Conservation (phyloP, 2,329 filamentous ascomycete species). For the Apiospora saccharicola region DNA sequence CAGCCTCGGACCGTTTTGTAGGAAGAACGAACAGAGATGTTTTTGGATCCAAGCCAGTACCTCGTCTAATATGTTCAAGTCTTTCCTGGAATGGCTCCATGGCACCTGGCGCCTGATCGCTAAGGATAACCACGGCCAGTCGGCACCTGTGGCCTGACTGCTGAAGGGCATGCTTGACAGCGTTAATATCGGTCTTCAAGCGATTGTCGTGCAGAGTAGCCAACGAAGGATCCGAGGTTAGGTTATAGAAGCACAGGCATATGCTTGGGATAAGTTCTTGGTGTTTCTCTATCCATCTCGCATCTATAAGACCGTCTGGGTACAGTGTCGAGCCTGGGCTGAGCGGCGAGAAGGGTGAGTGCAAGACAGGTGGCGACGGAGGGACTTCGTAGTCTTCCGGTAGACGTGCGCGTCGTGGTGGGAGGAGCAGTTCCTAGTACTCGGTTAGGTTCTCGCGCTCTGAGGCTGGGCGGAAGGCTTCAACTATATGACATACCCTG, state of each 20-base stretch:
- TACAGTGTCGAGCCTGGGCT: slow-evolving; percentile 84
- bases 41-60: slow-evolving; percentile 82
- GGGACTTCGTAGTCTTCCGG: slow-evolving; percentile 59
- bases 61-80: slow-evolving; percentile 78
- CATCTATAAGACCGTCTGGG: slow-evolving; percentile 86
- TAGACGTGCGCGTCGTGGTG: slow-evolving; percentile 63
- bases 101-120: slow-evolving; percentile 63
- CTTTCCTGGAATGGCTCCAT: slow-evolving; percentile 74
- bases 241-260: slow-evolving; percentile 80
- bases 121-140: slow-evolving; percentile 79
- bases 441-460: slow-evolving; percentile 27
- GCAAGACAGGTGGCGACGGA: slow-evolving; percentile 65
- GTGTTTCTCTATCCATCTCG: slow-evolving; percentile 87
- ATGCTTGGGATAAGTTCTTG: slow-evolving; percentile 83
- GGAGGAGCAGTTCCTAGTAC: slow-evolving; percentile 60
- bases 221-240: slow-evolving; percentile 75
- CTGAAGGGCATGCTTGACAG: slow-evolving; percentile 71
- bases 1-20: slow-evolving; percentile 72
- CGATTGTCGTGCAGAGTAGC: slow-evolving; percentile 85
- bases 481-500: slow-evolving; percentile 67
- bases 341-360: slow-evolving; percentile 91
- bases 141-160: slow-evolving; percentile 80
- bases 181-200: slow-evolving; percentile 86
- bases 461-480: not conserved
- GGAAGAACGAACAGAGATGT: slow-evolving; percentile 83